Conservation (phyloP, 116 monocot genomes). For the Dioscorea cayenensis region DNA sequence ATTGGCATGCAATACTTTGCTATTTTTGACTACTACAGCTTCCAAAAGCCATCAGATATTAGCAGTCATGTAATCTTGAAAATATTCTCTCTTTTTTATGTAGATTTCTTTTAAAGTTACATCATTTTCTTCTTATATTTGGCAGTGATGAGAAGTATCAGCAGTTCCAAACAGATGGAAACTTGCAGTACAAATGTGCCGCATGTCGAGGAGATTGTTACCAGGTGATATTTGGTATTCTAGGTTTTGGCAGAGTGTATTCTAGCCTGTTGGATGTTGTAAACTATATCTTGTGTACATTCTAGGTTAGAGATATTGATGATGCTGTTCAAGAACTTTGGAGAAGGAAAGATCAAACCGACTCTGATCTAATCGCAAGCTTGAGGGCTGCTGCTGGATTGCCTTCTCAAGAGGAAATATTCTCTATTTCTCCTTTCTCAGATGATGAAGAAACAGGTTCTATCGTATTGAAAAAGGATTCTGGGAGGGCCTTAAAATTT, state of each 20-base stretch:
- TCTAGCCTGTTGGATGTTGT: neutral
- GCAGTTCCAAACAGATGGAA: conserved; percentile 85
- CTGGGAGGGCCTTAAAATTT: conserved; percentile 63
- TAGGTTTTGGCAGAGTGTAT: neutral
- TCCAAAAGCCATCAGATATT: neutral
- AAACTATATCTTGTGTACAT: conserved; percentile 9
- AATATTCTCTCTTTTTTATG: neutral
- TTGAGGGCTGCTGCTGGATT: conserved; percentile 79
- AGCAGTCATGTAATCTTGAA: neutral
- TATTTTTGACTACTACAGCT: neutral
- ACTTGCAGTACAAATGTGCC: conserved; percentile 85
- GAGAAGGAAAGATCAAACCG: conserved; percentile 79
- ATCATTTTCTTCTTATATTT: neutral
- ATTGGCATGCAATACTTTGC: no score
- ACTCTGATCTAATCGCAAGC: conserved; percentile 55
- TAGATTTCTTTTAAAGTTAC: neutral
- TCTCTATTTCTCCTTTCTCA: conserved; percentile 40
- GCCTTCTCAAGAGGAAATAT: conserved; percentile 55
- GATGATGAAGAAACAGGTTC: conserved; percentile 57
- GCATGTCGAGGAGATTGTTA: conserved; percentile 97
- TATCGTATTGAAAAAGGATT: conserved; percentile 39
- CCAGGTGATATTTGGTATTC: conserved; percentile 51
- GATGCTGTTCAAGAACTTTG: conserved; percentile 97
- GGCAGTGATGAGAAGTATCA: conserved; percentile 97
- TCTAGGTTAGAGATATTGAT: conserved; percentile 76